phyloP scores from a whole-genome alignment of 169 alveolate species.

The Babesia ovata region DNA sequence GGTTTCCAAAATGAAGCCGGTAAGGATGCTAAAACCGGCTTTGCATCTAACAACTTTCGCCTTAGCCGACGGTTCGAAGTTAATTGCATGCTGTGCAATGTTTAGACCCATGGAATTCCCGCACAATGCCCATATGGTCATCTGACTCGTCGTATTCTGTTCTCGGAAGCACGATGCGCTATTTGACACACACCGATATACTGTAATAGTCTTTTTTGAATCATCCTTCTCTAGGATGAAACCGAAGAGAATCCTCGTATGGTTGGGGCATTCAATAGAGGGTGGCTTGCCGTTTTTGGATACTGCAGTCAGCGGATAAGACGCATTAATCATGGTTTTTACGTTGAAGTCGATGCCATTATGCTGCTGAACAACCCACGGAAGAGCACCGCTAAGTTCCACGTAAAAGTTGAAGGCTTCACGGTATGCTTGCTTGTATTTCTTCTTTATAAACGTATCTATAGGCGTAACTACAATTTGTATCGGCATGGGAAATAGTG shows the following conservation, averaged over 20 bases:
- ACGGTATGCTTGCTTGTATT: constrained; percentile 34
- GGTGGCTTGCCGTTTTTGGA: not conserved
- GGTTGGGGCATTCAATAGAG: constrained; percentile 45
- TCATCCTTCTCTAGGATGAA: constrained; percentile 37
- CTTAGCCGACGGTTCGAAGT: not conserved
- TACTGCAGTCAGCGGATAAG: constrained; percentile 13
- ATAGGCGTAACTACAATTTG: constrained; percentile 25
- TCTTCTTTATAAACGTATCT: constrained; percentile 28
- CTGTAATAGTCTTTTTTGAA: constrained; percentile 12
- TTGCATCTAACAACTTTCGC: constrained; percentile 34
- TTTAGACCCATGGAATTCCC: constrained; percentile 63
- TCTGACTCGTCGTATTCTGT: not conserved
- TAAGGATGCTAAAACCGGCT: constrained; percentile 43
- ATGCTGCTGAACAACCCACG: constrained; percentile 61
- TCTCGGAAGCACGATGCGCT: constrained; percentile 32
- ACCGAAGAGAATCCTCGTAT: constrained; percentile 48
- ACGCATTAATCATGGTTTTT: constrained; percentile 18
- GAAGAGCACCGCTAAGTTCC: constrained; percentile 50
- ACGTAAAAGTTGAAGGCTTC: constrained; percentile 63
- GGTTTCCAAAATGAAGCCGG: constrained; percentile 40
- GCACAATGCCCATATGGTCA: constrained; percentile 46
- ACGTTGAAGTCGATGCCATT: constrained; percentile 39
- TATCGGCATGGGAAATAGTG: constrained; percentile 65
- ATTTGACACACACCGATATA: constrained; percentile 33
- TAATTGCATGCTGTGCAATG: constrained; percentile 4